phyloP scores from a whole-genome alignment of 306 rosid species.

The Gynostemma pentaphyllum region DNA sequence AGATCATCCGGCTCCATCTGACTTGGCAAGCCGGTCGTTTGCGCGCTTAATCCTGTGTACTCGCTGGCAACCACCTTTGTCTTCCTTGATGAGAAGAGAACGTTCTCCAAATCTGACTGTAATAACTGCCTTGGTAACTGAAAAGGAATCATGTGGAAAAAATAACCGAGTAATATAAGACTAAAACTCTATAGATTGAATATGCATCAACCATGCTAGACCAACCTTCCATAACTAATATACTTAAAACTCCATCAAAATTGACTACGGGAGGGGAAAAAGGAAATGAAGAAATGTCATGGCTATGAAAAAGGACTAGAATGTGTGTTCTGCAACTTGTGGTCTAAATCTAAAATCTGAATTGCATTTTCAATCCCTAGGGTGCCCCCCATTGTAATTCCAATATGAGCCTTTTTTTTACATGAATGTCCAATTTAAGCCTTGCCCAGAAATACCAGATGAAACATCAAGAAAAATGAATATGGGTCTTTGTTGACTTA shows the following conservation, averaged over 20 bases:
- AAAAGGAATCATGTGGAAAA: slow-evolving; percentile 10
- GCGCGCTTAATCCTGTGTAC: slow-evolving; percentile 41
- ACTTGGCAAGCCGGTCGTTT: slow-evolving; percentile 26
- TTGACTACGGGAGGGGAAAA: neutral
- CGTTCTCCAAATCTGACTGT: slow-evolving; percentile 66
- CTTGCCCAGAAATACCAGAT: neutral
- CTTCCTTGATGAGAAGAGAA: slow-evolving; percentile 52
- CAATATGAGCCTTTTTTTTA: neutral
- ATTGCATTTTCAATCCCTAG: neutral
- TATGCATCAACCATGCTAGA: no score
- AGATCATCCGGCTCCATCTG: slow-evolving; percentile 40
- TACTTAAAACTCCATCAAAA: no score
- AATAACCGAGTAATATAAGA: neutral
- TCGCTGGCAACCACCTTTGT: slow-evolving; percentile 79
- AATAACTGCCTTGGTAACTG: slow-evolving; percentile 69
- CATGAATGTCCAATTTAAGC: neutral
- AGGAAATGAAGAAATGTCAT: neutral
- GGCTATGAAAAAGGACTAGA: neutral
- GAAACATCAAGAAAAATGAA: neutral
- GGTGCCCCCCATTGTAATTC: neutral
- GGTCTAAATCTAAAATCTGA: neutral
- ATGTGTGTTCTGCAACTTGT: neutral
- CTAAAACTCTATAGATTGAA: no score
- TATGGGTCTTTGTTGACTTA: slow-evolving; percentile 28
- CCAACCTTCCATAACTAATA: no score